Conservation (phyloP, 305 asterid genomes). For the Fraxinus angustifolia region DNA sequence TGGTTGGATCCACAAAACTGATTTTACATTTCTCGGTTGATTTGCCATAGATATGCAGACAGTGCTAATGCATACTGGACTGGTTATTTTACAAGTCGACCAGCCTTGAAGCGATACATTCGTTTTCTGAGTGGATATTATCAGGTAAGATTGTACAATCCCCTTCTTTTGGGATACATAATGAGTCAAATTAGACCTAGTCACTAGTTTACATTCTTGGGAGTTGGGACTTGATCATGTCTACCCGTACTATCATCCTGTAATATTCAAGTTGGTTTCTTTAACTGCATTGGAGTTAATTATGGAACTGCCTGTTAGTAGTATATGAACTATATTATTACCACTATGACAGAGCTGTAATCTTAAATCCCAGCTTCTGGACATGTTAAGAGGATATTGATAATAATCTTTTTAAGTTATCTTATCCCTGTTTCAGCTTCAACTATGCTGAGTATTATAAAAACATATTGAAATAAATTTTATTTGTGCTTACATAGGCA, state of each 20-base stretch:
- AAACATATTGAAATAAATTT: neutral
- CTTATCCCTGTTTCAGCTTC: neutral
- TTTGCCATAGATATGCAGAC: constrained; percentile 38
- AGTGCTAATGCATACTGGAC: constrained; percentile 40
- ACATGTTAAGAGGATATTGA: neutral
- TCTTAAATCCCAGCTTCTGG: neutral
- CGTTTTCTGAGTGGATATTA: constrained; percentile 47
- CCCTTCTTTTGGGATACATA: neutral
- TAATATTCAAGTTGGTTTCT: neutral
- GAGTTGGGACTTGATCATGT: neutral
- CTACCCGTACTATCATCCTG: neutral
- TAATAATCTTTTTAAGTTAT: neutral
- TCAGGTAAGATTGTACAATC: constrained; percentile 29
- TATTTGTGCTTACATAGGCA: constrained; percentile 37
- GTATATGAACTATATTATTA: neutral
- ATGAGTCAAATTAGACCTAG: neutral
- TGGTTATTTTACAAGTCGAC: constrained; percentile 48
- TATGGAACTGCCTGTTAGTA: neutral
- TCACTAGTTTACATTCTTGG: neutral
- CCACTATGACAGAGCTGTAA: neutral
- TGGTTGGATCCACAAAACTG: neutral
- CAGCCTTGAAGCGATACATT: constrained; percentile 44
- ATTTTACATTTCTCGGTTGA: neutral
- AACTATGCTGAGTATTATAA: neutral
- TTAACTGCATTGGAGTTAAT: neutral